Evolutionary conservation across 2,329 filamentous ascomycete species (phyloP).

Genomic region (Cadophora gregata): DNA sequence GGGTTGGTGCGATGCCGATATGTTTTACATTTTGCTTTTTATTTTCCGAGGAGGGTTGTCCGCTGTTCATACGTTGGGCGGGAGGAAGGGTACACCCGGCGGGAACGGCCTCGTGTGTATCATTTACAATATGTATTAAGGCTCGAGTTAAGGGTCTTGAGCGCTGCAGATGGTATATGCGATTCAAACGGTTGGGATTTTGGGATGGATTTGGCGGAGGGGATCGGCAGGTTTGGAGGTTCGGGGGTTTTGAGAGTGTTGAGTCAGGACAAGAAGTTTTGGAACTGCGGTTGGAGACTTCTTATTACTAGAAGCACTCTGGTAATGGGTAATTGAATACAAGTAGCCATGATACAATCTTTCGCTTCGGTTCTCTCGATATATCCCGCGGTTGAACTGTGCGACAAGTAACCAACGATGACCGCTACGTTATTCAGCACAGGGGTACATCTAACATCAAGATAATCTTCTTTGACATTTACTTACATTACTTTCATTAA

Average conservation of each 20-base stretch:
- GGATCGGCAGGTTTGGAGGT: background rate
- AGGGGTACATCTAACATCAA: no score
- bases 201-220: background rate
- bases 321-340: background rate
- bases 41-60: background rate
- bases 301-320: background rate
- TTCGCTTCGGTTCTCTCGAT: background rate
- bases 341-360: background rate
- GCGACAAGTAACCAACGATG: no score
- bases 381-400: no score
- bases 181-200: slow-evolving; percentile 6
- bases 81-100: background rate
- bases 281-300: background rate
- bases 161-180: background rate
- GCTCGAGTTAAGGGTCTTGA: background rate
- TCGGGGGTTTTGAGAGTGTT: background rate
- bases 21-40: background rate
- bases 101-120: background rate
- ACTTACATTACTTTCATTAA: background rate
- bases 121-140: no score
- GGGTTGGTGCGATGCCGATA: background rate
- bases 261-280: background rate
- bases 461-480: background rate
- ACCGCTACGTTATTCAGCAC: no score
- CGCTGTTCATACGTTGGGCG: background rate